These are phyloP conservation scores for Nannochloris sp. DNA, from an alignment of 139 green algal genomes.

Conservation along the genomic window DNA sequence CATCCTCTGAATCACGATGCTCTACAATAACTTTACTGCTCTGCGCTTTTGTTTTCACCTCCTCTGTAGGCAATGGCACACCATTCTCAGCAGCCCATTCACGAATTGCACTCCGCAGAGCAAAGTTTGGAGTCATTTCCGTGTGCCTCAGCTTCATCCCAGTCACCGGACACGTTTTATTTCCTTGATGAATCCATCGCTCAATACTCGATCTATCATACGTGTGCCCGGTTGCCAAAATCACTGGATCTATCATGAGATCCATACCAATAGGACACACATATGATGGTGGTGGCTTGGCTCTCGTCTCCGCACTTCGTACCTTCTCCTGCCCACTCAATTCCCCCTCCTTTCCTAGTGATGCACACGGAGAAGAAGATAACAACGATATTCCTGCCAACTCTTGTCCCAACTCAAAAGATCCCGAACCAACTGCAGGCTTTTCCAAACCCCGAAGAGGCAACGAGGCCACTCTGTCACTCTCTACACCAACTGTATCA, in stretches of 20 bases:
- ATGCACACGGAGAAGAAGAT: too few relatives aligned
- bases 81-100: slow-evolving; percentile 66
- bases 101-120: slow-evolving; percentile 76
- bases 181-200: slow-evolving; percentile 76
- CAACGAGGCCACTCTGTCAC: not conserved
- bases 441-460: not conserved
- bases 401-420: slow-evolving; percentile 3
- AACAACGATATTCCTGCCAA: not conserved
- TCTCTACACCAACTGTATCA: not conserved
- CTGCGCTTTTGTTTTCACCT: slow-evolving; percentile 41
- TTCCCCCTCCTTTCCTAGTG: too few relatives aligned
- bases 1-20: slow-evolving; percentile 9
- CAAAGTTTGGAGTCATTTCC: slow-evolving; percentile 88
- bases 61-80: slow-evolving; percentile 28
- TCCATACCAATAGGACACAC: slow-evolving; percentile 87
- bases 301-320: not conserved
- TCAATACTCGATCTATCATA: slow-evolving; percentile 84
- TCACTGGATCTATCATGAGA: slow-evolving; percentile 86
- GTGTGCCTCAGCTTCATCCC: slow-evolving; percentile 77
- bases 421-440: not conserved
- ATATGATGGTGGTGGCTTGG: slow-evolving; percentile 36
- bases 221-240: slow-evolving; percentile 87
- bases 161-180: slow-evolving; percentile 85
- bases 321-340: not conserved
- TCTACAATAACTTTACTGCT: not conserved